Base-by-base conservation (phyloP, 2,329 filamentous ascomycete species). In the Myrmaecium sp. region DNA sequence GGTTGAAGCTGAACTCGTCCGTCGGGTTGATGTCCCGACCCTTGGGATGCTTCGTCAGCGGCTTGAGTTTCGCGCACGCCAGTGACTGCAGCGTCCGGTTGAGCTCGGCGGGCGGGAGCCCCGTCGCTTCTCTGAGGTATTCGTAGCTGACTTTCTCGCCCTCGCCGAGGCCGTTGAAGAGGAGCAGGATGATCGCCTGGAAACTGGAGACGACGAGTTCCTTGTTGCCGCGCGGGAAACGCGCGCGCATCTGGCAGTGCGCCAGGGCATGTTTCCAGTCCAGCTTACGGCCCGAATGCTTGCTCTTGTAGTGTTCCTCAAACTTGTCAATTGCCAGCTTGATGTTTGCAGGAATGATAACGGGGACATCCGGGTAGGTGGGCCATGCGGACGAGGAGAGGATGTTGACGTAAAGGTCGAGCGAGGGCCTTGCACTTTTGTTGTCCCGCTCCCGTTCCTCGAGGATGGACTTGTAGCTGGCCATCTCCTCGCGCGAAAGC, bases 321-420 rank as follows among this genome's bases (percentile, higher is more conserved):
- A 93, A 98, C 24, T 73, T 70, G 36, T 76, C 68, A 31, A 91
- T 73, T 29, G 84, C 74, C n/a, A 62, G 61, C 14, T 76, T 66
- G 24, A 95, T 74, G 20, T 78, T 69, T 5, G 66, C 55, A 0
- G 89, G 86, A 5, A 98, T 64, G 30, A 72, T 72, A 30, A 93
- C 66, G 3, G 64, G 56, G 5, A 74, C 64, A 33, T 93, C 83
- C 0, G 77, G 71, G 42, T 95, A 98, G 1, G 78, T 77, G 1
- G 89, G 89, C 89, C 89, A 99, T 1, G 89, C 78, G 0, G 84
- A 71, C 1, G 81, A 72, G 4, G 83, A 92, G n/a, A 99, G 62
- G 13, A 98, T 76, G 53, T 74, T 92, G 40, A 95, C 89, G 33
- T 71, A 71, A 10, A 95, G 62, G 46, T 89, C 80, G 21, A 93